Evolutionary conservation across 2,329 filamentous ascomycete species (phyloP), one percentile per base, ranked within the genome.

Genomic region (Colletotrichum ledebouriae): DNA sequence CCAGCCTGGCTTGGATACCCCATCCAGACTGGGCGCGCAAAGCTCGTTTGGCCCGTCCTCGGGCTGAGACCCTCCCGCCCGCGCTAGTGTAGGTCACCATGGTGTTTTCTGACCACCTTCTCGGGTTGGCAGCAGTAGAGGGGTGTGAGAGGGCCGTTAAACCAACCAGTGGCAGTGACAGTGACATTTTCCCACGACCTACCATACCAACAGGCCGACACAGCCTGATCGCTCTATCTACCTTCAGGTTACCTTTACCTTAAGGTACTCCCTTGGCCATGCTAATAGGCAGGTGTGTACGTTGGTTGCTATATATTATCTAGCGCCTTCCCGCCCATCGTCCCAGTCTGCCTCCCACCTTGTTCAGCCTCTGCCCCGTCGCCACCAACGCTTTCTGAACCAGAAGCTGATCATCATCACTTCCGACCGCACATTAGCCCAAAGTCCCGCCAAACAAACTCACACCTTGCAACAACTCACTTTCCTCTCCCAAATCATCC

Each of bases 1-100:
- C 65, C 34, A 33, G 60, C 33, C 34, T 55, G 49, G 47, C 65
- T n/a, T 68, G 65, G 61, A 64, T 68, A 22, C 41, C 55, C 61
- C 61, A 17, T 68, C 41, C 41, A 57, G 46, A 49, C 55, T 65
- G 55, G 65, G 65, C 65, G 15, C 25, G n/a, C 44, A 29, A 29
- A 29, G 29, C 29, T 29, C 29, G 29, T 29, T 29, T 29, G 29
- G 29, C 29, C 29, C 29, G 29, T 29, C 17, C 46, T 68, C 41
- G 41, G 53, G 53, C 53, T 59, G 52, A 37, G 59, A 50, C 12
- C 20, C 15, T 37, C 34, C 22, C 6, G 20, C 17, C 7, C 12
- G 11, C 47, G 20, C 37, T 57, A 46, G 15, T 2, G 11, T 11
- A 44, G 12, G 55, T 33, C 55, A 58, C 20, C 44, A 41, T 55